Evolutionary conservation across 495 filamentous ascomycete genomes (phyloP).

Genomic region (Cercophora newfieldiana): DNA sequence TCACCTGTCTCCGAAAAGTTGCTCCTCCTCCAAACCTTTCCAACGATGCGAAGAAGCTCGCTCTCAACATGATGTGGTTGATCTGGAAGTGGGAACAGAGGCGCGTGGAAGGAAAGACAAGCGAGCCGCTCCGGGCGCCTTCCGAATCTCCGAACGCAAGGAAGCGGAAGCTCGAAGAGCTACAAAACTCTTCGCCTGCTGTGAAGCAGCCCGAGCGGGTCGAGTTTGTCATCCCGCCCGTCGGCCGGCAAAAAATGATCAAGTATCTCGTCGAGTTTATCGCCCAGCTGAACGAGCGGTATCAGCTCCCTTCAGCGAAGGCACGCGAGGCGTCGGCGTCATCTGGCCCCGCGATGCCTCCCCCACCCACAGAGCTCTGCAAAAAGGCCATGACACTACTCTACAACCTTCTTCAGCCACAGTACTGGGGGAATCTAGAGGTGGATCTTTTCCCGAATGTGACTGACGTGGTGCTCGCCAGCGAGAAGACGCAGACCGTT

Average conservation of each 20-base stretch:
- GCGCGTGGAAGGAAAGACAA: slow-evolving; percentile 58
- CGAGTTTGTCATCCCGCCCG: slow-evolving; percentile 67
- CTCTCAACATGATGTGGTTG: slow-evolving; percentile 82
- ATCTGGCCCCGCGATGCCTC: slow-evolving; percentile 50
- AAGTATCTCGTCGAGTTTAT: slow-evolving; percentile 96
- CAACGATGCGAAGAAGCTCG: slow-evolving; percentile 89
- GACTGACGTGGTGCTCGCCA: slow-evolving; percentile 77
- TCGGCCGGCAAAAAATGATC: slow-evolving; percentile 72
- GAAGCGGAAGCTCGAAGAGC: slow-evolving; percentile 74
- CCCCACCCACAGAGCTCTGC: slow-evolving; percentile 68
- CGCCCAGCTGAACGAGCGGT: slow-evolving; percentile 80
- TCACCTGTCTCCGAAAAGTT: slow-evolving; percentile 84
- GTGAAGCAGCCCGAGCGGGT: slow-evolving; percentile 53
- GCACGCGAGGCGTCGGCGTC: slow-evolving; percentile 55
- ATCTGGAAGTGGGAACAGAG: slow-evolving; percentile 93
- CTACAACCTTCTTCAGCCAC: slow-evolving; percentile 80
- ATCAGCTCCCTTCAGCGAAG: slow-evolving; percentile 68
- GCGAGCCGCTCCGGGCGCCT: slow-evolving; percentile 43
- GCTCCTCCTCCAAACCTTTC: slow-evolving; percentile 81
- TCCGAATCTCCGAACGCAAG: slow-evolving; percentile 70
- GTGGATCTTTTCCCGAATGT: slow-evolving; percentile 87
- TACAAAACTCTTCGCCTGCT: slow-evolving; percentile 46
- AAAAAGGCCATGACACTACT: slow-evolving; percentile 81
- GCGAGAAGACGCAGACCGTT: slow-evolving; percentile 66
- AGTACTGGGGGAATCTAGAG: slow-evolving; percentile 90